phyloP scores from a whole-genome alignment of 371 early-diverging fungal species.

The Zopfochytrium polystomum region DNA sequence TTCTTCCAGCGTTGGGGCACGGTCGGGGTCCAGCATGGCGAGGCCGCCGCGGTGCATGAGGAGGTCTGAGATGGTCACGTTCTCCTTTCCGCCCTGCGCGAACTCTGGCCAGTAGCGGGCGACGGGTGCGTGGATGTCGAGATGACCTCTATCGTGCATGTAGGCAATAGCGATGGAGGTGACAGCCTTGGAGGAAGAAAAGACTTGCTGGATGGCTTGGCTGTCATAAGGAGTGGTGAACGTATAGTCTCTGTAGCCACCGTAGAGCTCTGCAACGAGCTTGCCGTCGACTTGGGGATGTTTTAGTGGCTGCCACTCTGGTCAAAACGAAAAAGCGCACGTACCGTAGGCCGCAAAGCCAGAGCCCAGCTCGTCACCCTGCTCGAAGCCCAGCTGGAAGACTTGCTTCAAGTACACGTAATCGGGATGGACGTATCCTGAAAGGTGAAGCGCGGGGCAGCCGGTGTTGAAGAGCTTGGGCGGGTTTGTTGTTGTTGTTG shows the following conservation, averaged over 20 bases:
- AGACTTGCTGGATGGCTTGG: slow-evolving; percentile 62
- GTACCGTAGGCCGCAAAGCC: slow-evolving; percentile 40
- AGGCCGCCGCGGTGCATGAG: slow-evolving; percentile 67
- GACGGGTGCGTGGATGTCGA: slow-evolving; percentile 57
- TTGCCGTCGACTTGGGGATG: slow-evolving; percentile 47
- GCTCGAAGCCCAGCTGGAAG: slow-evolving; percentile 34
- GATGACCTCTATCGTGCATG: slow-evolving; percentile 56
- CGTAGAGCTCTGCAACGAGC: slow-evolving; percentile 60
- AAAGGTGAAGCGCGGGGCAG: too few species aligned
- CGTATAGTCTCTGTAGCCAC: slow-evolving; percentile 59
- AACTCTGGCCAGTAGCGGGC: slow-evolving; percentile 76
- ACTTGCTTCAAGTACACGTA: slow-evolving; percentile 13
- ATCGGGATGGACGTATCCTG: too few species aligned
- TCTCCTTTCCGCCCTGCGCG: slow-evolving; percentile 66
- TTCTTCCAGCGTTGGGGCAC: slow-evolving; percentile 36
- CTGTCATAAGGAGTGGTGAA: slow-evolving; percentile 46
- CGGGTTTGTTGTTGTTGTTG: too few species aligned
- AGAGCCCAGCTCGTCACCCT: slow-evolving; percentile 42
- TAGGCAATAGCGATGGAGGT: slow-evolving; percentile 59
- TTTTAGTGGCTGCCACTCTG: background rate
- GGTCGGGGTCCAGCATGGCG: slow-evolving; percentile 43
- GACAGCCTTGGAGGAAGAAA: slow-evolving; percentile 62
- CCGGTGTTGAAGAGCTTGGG: too few species aligned
- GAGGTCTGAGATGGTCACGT: slow-evolving; percentile 62
- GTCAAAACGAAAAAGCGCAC: background rate